Conservation (phyloP, 2,329 filamentous ascomycete species). For the Sarocladiaceae sp. region DNA sequence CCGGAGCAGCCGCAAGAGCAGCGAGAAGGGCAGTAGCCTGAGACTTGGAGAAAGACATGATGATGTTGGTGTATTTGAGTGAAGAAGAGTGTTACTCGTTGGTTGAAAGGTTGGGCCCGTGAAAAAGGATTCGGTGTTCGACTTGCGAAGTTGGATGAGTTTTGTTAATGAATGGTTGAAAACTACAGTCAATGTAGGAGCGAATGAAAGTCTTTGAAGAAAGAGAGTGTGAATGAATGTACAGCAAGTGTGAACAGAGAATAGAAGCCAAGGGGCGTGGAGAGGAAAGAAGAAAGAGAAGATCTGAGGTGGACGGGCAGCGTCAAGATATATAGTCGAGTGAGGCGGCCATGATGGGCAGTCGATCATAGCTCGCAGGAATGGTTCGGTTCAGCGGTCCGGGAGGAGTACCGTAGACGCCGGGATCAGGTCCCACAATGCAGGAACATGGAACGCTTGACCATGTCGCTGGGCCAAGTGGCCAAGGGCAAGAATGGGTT, state of each 20-base stretch:
- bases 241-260: slow-evolving; percentile 9
- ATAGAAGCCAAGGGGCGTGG: slow-evolving; percentile 8
- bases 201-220: slow-evolving; percentile 4
- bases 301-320: not conserved
- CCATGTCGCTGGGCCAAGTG: not conserved
- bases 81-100: not conserved
- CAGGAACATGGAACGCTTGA: not conserved
- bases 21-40: slow-evolving; percentile 3
- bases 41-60: slow-evolving; percentile 5
- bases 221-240: slow-evolving; percentile 4
- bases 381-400: slow-evolving; percentile 5
- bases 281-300: not conserved
- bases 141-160: not conserved
- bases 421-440: not conserved
- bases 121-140: not conserved
- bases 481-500: not conserved
- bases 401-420: not conserved
- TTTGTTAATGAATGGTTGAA: not conserved
- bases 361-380: not conserved
- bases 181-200: slow-evolving; percentile 7
- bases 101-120: not conserved
- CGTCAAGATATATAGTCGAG: not conserved
- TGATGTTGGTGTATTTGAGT: not conserved
- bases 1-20: slow-evolving; percentile 7
- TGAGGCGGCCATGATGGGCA: not conserved